Evolutionary conservation across 208 protist species (phyloP).

Genomic region (Leishmania mexicana): DNA sequence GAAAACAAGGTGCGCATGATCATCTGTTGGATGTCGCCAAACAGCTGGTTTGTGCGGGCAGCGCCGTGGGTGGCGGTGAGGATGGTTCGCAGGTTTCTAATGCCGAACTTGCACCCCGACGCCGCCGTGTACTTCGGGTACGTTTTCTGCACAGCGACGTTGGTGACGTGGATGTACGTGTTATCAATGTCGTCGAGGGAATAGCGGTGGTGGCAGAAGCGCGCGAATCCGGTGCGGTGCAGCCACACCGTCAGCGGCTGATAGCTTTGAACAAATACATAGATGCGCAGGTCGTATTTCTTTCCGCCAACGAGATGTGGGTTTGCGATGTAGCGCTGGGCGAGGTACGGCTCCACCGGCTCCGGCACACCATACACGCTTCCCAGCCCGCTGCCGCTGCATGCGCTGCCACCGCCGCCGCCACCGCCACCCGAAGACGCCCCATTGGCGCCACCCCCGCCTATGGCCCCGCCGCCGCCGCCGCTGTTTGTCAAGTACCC

Average conservation of each 20-base stretch:
- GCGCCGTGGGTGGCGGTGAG: conserved; percentile 88
- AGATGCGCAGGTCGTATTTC: conserved; percentile 95
- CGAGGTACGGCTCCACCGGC: conserved; percentile 83
- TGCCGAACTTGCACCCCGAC: conserved; percentile 86
- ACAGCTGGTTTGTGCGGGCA: conserved; percentile 84
- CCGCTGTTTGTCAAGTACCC: conserved; percentile 33
- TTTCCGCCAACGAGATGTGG: conserved; percentile 93
- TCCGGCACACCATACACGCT: conserved; percentile 45
- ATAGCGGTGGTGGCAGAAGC: conserved; percentile 94
- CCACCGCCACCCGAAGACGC: background rate
- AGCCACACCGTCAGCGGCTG: conserved; percentile 90
- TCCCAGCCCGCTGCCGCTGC: background rate
- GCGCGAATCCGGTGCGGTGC: conserved; percentile 91
- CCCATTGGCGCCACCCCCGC: background rate
- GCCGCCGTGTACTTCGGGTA: conserved; percentile 91
- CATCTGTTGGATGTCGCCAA: conserved; percentile 93
- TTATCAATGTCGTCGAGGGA: conserved; percentile 91
- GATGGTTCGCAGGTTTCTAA: conserved; percentile 76
- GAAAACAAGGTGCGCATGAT: conserved; percentile 86
- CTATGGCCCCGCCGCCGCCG: conserved; percentile 5
- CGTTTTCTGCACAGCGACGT: conserved; percentile 97
- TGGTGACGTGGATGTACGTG: conserved; percentile 97
- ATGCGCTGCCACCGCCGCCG: conserved; percentile 2
- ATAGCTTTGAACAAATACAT: conserved; percentile 89
- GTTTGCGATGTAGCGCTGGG: conserved; percentile 91